A percentile compares a stretch with the other conserved stretches of the same genome.
Evolutionary conservation across 176 grass and related monocot genomes (phyloP).

Genomic region (Paspalum notatum): DNA sequence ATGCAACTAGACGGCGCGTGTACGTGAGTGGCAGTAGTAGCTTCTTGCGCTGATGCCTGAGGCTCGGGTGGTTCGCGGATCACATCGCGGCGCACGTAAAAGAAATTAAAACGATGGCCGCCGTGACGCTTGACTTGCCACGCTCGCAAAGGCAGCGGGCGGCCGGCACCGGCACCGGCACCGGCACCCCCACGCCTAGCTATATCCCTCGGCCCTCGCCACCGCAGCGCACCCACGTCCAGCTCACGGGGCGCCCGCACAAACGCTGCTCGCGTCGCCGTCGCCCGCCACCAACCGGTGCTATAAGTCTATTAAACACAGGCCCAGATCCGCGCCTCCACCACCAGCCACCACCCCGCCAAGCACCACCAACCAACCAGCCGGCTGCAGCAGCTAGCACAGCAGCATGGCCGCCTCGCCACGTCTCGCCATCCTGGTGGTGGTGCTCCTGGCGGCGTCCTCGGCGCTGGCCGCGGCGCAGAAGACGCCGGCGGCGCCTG

Average conservation of each 20-base stretch:
- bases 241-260: neutral
- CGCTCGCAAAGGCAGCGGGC: neutral
- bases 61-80: slow-evolving; percentile 32
- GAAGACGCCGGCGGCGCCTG: slow-evolving; percentile 28
- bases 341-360: slow-evolving; percentile 17
- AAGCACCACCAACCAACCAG: neutral
- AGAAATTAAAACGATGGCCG: neutral
- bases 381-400: neutral
- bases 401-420: slow-evolving; percentile 29
- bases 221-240: slow-evolving; percentile 5
- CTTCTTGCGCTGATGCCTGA: neutral
- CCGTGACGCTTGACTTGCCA: slow-evolving; percentile 30
- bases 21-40: neutral
- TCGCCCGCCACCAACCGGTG: slow-evolving; percentile 41
- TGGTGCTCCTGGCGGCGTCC: slow-evolving; percentile 19
- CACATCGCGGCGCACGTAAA: slow-evolving; percentile 45
- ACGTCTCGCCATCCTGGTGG: slow-evolving; percentile 28
- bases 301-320: slow-evolving; percentile 59
- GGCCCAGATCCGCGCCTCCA: slow-evolving; percentile 24
- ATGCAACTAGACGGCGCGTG: neutral
- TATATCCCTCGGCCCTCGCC: neutral
- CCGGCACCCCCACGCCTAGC: neutral
- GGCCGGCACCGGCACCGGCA: no score
- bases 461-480: slow-evolving; percentile 34
- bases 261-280: no score